Evolutionary conservation across 1,284 basidiomycete genomes (phyloP), one percentile per base, ranked within the genome.

Genomic region (Apiotrichum mycotoxinovorans): DNA sequence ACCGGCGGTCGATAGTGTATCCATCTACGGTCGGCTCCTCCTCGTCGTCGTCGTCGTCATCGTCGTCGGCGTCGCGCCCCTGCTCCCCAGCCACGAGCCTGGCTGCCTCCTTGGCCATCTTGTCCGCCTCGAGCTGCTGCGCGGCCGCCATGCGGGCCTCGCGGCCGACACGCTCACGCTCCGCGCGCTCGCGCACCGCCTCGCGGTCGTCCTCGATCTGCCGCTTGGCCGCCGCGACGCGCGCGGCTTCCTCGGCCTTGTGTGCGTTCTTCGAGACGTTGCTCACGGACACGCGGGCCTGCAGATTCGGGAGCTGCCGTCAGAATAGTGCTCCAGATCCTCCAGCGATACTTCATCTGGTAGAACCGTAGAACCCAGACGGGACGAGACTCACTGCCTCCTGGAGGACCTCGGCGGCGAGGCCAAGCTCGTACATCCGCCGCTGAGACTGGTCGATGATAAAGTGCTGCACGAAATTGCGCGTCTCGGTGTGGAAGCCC

Each of bases 201-300:
- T 71, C 69, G 22, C 74, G 57, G 55, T 76, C 74, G 0, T 61
- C 73, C 54, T 76, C 74, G 58, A 71, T 66, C 52, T 68, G 66
- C 2, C 58, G 50, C 30, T 74, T 60, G 3, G 74, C 71, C 4
- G 56, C 51, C 7, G 66, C 70, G 26, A 61, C 53, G 2, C 74
- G 67, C 1, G 60, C 54, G 4, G 69, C 68, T 60, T 76, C 73
- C 43, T 68, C 68, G 15, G 58, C 51, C 41, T 63, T 60, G 54
- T 64, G 58, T 33, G 56, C 34, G 26, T 46, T 53, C 25, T 54
- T 53, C 20, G 62, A 60, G 20, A 54, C 47, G 18, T 42, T 48
- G 10, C 54, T 53, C 26, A 43, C 22, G 4, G 30, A 26, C 20
- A 61, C 64, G 44, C 63, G 65, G 9, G 57, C 30, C 53, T 67